phyloP scores from a whole-genome alignment of 2,329 filamentous ascomycete species.

The Xylariaceae sp. region DNA sequence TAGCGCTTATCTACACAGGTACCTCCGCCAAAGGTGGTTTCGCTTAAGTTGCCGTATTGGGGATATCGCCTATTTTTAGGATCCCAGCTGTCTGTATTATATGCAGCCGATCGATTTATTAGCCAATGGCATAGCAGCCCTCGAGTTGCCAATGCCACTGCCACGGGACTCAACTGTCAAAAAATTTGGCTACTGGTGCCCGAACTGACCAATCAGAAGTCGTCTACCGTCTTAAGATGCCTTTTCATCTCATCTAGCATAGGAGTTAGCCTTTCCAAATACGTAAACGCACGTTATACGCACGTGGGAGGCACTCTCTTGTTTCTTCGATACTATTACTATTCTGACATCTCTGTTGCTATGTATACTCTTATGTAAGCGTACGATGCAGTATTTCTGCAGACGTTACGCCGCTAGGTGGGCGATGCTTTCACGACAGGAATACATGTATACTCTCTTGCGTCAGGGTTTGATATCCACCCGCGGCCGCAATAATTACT shows the following conservation, averaged over 20 bases:
- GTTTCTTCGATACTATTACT: not conserved
- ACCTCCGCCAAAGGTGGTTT: not conserved
- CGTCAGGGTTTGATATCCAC: too few relatives aligned
- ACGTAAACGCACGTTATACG: not conserved
- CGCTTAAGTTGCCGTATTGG: constrained; percentile 8
- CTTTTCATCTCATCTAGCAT: not conserved
- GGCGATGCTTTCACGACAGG: constrained; percentile 17
- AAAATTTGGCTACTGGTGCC: not conserved
- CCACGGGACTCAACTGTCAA: not conserved
- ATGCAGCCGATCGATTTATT: not conserved
- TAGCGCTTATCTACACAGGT: constrained; percentile 19
- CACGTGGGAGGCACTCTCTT: not conserved
- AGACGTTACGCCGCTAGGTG: constrained; percentile 15
- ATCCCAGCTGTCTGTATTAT: not conserved
- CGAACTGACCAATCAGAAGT: not conserved
- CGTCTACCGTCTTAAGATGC: not conserved
- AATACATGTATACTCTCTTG: not conserved
- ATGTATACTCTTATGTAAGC: constrained; percentile 20
- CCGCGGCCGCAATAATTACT: not conserved
- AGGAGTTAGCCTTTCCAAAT: not conserved
- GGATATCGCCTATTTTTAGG: constrained; percentile 3
- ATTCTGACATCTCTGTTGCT: constrained; percentile 3
- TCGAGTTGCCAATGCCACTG: not conserved
- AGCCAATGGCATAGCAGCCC: not conserved
- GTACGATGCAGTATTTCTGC: constrained; percentile 8